Evolutionary conservation across 345 rosid genomes (phyloP).

Genomic region (Noccaea bulbosa): DNA sequence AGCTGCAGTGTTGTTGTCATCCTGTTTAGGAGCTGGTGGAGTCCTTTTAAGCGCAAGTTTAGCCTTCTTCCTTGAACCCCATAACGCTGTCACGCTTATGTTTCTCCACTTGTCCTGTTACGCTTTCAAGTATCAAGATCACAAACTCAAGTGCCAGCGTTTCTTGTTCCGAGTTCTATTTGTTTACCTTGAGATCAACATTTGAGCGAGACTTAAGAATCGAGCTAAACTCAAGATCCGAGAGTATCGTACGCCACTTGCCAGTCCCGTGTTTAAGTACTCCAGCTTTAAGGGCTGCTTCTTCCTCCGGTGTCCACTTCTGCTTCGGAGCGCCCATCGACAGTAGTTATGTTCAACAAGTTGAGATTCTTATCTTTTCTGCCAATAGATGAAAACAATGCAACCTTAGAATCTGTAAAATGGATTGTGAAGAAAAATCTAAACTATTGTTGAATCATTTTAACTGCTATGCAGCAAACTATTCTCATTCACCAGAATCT

Average conservation of each 20-base stretch:
- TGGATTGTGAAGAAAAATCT: neutral
- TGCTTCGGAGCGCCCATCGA: conserved; percentile 99
- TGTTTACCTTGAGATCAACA: conserved; percentile 92
- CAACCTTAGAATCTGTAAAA: conserved; percentile 28
- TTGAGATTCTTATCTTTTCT: conserved; percentile 17
- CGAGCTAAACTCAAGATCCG: conserved; percentile 80
- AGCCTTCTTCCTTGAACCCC: conserved; percentile 93
- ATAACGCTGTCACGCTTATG: conserved; percentile 87
- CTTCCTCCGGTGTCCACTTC: conserved; percentile 99
- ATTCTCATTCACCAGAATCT: neutral
- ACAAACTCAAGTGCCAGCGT: neutral
- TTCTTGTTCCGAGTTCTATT: neutral
- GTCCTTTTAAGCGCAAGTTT: conserved; percentile 74
- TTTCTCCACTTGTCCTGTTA: conserved; percentile 99
- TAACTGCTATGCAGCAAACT: neutral
- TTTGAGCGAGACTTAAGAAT: conserved; percentile 82
- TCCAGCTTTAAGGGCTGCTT: conserved; percentile 97
- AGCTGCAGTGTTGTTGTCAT: conserved; percentile 49
- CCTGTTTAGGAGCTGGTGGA: conserved; percentile 53
- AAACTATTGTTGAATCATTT: conserved; percentile 4
- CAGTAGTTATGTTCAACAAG: conserved; percentile 24
- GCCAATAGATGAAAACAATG: conserved; percentile 37
- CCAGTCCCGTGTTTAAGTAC: conserved; percentile 93
- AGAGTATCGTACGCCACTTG: conserved; percentile 97
- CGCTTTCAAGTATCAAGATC: conserved; percentile 26